Percentiles rank a stretch among this genome's conserved stretches.
These are phyloP conservation scores for Starmerella tilneyi DNA, from an alignment of 805 yeast genomes.

Conservation along the genomic window DNA sequence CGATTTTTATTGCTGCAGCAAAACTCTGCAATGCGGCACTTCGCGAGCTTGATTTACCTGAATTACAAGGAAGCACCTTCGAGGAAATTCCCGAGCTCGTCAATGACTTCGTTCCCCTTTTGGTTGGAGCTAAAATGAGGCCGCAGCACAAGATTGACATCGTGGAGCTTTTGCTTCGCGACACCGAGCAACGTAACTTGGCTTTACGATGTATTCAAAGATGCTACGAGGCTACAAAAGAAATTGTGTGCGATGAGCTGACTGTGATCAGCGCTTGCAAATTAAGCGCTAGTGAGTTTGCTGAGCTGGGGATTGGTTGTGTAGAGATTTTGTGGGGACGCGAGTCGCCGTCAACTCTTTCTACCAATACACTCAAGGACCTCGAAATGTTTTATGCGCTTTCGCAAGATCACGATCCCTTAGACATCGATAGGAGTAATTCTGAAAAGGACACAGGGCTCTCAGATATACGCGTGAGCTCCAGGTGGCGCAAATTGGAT, in stretches of 20 bases:
- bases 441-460: not conserved
- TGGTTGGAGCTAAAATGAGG: not conserved
- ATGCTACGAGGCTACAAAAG: slow-evolving; percentile 1
- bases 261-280: not conserved
- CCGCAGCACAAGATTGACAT: not conserved
- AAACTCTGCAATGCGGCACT: not conserved
- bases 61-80: not conserved
- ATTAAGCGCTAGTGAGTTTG: not conserved
- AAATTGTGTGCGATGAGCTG: not conserved
- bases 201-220: not conserved
- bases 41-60: not conserved
- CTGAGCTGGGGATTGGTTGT: slow-evolving; percentile 4
- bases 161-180: not conserved
- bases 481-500: slow-evolving; percentile 13
- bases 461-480: not conserved
- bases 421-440: not conserved
- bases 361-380: not conserved
- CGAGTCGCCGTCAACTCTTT: not conserved
- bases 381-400: not conserved
- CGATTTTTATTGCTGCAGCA: not conserved
- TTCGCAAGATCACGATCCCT: not conserved
- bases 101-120: not conserved
- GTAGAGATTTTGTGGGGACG: slow-evolving; percentile 7
- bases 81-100: slow-evolving; percentile 11
- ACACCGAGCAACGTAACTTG: not conserved